Conservation (phyloP, 306 rosid genomes). For the Quercus agrifolia region DNA sequence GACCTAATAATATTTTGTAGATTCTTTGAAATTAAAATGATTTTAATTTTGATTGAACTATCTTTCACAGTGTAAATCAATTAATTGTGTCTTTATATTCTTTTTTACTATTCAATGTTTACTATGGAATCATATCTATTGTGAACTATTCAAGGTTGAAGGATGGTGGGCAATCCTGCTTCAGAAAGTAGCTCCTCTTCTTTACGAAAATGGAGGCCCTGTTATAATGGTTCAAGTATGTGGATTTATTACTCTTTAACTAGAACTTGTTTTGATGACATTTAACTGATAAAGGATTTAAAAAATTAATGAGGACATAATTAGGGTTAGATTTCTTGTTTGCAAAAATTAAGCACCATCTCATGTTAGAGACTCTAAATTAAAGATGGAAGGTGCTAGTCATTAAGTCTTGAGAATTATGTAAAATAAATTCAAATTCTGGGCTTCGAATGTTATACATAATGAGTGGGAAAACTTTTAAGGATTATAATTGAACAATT, state of each 20-base stretch:
- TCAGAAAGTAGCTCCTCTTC: constrained; percentile 72
- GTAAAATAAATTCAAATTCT: not conserved
- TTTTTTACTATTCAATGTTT: constrained; percentile 5
- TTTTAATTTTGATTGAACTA: not conserved
- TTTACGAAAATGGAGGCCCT: constrained; percentile 80
- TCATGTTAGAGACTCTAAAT: too few relatives aligned
- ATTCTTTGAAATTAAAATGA: not conserved
- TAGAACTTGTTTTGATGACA: not conserved
- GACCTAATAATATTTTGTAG: not conserved
- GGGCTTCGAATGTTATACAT: not conserved
- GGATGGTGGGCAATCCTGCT: constrained; percentile 86
- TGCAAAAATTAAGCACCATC: not conserved
- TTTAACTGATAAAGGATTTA: not conserved
- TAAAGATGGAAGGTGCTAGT: not conserved
- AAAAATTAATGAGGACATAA: not conserved
- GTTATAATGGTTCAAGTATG: constrained; percentile 93
- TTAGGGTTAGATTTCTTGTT: not conserved
- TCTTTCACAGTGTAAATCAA: not conserved
- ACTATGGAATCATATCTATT: constrained; percentile 16
- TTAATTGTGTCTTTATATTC: not conserved
- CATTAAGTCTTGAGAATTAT: not conserved
- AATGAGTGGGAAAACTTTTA: not conserved
- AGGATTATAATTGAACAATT: not conserved
- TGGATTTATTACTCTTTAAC: not conserved
- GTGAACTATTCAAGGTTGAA: constrained; percentile 59